These are phyloP conservation scores for Pythium sp. DNA, from an alignment of 352 stramenopile species.

Conservation along the genomic window DNA sequence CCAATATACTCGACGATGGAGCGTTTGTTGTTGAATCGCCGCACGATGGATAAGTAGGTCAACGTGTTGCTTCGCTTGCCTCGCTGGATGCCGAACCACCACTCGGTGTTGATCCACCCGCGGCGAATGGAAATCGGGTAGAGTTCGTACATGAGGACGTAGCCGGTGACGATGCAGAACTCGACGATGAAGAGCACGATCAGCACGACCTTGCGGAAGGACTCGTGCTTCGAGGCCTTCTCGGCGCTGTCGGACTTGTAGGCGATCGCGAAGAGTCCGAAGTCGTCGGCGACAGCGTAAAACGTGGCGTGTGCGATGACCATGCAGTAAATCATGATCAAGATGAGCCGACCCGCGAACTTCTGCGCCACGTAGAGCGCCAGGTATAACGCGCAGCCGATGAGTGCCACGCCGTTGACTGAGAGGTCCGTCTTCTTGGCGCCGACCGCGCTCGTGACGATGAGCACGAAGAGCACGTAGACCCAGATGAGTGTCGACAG, in stretches of 20 bases:
- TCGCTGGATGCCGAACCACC: slow-evolving; percentile 35
- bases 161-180: slow-evolving; percentile 26
- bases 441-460: slow-evolving; percentile 21
- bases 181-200: slow-evolving; percentile 30
- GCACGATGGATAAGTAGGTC: slow-evolving; percentile 25
- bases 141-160: slow-evolving; percentile 36
- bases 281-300: slow-evolving; percentile 26
- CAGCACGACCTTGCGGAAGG: slow-evolving; percentile 18
- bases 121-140: slow-evolving; percentile 39
- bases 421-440: slow-evolving; percentile 19
- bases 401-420: slow-evolving; percentile 22
- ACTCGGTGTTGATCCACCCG: slow-evolving; percentile 30
- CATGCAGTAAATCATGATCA: slow-evolving; percentile 26
- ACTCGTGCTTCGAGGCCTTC: slow-evolving; percentile 4
- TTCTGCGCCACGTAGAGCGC: slow-evolving; percentile 19
- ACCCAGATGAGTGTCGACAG: slow-evolving; percentile 21
- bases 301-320: slow-evolving; percentile 26
- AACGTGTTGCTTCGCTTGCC: slow-evolving; percentile 30
- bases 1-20: slow-evolving; percentile 41
- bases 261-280: slow-evolving; percentile 21
- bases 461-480: slow-evolving; percentile 27
- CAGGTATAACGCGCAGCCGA: slow-evolving; percentile 20
- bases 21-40: slow-evolving; percentile 9
- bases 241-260: slow-evolving; percentile 3
- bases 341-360: slow-evolving; percentile 10